These are phyloP conservation scores for Wickerhamomyces sp. DNA, from an alignment of 1,139 yeast species.

Conservation along the genomic window DNA sequence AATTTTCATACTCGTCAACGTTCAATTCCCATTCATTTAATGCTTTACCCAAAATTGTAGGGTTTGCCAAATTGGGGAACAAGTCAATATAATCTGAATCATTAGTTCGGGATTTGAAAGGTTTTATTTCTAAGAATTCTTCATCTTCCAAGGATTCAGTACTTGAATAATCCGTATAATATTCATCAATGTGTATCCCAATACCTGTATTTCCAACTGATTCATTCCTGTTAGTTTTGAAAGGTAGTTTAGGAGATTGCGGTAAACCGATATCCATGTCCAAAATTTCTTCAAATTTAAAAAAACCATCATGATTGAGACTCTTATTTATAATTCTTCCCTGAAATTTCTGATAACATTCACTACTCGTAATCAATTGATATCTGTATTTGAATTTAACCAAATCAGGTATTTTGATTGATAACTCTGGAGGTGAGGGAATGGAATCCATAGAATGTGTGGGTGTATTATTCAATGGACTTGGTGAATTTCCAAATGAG, in stretches of 20 bases:
- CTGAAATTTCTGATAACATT: constrained; percentile 34
- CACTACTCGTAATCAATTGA: constrained; percentile 43
- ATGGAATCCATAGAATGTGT: constrained; percentile 21
- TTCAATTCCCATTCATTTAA: constrained; percentile 58
- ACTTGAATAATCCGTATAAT: constrained; percentile 3
- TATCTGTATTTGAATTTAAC: constrained; percentile 44
- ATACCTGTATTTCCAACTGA: constrained; percentile 2
- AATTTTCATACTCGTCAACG: constrained; percentile 57
- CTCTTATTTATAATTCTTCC: constrained; percentile 22
- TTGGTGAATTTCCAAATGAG: not conserved
- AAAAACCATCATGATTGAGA: constrained; percentile 8
- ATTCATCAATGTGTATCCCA: constrained; percentile 2
- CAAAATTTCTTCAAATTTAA: constrained; percentile 6
- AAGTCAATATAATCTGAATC: not conserved
- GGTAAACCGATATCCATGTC: constrained; percentile 8
- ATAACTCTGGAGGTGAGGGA: constrained; percentile 43
- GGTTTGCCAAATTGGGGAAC: constrained; percentile 15
- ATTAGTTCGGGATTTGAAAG: not conserved
- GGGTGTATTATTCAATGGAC: not conserved
- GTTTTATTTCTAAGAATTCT: not conserved
- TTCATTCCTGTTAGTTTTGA: constrained; percentile 1
- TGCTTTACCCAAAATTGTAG: constrained; percentile 54
- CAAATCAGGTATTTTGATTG: constrained; percentile 43
- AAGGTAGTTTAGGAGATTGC: constrained; percentile 16
- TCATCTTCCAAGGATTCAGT: constrained; percentile 3